Conservation (phyloP, 176 grass and related monocot species). For the Carex littledalei region DNA sequence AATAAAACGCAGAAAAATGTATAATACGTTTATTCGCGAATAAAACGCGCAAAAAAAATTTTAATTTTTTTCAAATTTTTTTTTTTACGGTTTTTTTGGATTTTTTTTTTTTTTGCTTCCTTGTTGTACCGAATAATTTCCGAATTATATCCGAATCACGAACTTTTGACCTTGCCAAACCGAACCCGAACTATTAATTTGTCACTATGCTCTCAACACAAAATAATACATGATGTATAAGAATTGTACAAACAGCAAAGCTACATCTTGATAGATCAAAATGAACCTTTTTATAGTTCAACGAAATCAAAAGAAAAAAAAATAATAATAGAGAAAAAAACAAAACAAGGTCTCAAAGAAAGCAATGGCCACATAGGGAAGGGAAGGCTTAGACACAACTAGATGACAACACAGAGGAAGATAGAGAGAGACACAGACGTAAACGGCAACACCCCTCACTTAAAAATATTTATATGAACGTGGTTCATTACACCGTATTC, state of each 20-base stretch:
- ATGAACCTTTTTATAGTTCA: background rate
- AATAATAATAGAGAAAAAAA: background rate
- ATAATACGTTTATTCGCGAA: too few relatives aligned
- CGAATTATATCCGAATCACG: too few relatives aligned
- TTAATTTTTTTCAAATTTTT: too few relatives aligned
- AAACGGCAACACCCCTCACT: background rate
- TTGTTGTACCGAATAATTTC: too few relatives aligned
- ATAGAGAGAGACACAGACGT: constrained; percentile 12
- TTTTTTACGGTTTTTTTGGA: too few relatives aligned
- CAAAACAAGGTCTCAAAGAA: constrained; percentile 1
- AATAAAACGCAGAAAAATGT: too few relatives aligned
- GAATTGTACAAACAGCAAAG: background rate
- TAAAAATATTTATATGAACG: background rate
- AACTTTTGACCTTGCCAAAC: too few relatives aligned
- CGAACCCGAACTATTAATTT: too few relatives aligned
- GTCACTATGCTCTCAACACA: too few relatives aligned
- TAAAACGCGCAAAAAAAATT: too few relatives aligned
- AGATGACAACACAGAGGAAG: constrained; percentile 4
- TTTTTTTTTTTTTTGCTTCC: too few relatives aligned
- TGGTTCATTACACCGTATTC: background rate
- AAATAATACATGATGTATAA: background rate
- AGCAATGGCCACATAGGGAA: background rate
- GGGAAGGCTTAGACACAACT: background rate
- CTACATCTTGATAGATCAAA: background rate
- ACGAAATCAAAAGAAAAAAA: background rate